Conservation (phyloP, 169 alveolate genomes). For the Plasmodium gaboni region DNA sequence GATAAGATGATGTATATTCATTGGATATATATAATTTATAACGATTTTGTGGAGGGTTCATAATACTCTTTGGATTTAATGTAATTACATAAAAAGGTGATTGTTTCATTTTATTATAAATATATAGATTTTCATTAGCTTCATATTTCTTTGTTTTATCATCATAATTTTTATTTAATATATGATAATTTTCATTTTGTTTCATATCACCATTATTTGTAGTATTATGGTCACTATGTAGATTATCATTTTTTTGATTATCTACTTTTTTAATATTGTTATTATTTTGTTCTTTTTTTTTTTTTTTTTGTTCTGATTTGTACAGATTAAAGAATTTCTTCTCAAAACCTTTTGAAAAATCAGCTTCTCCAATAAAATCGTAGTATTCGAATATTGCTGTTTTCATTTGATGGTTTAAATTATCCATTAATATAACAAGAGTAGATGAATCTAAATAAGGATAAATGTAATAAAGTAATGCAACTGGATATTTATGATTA, state of each 20-base stretch:
- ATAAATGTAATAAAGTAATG: constrained; percentile 44
- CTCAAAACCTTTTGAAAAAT: constrained; percentile 39
- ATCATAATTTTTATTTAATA: too few species aligned
- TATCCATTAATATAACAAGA: constrained; percentile 56
- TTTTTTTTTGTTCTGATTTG: background rate
- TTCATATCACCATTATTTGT: background rate
- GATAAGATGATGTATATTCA: constrained; percentile 56
- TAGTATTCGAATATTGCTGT: constrained; percentile 63
- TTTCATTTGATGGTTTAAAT: constrained; percentile 62
- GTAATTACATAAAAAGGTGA: constrained; percentile 59
- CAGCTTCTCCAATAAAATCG: constrained; percentile 71
- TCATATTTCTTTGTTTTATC: background rate
- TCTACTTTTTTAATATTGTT: background rate
- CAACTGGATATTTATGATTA: constrained; percentile 54
- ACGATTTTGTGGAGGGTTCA: constrained; percentile 45
- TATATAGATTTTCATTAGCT: constrained; percentile 16
- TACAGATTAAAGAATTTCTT: constrained; percentile 14
- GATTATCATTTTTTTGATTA: background rate
- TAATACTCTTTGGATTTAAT: constrained; percentile 30
- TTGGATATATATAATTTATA: constrained; percentile 34
- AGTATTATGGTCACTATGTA: too few species aligned
- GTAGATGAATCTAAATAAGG: constrained; percentile 71
- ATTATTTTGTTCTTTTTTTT: background rate
- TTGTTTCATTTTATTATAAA: constrained; percentile 53
- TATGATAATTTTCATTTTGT: background rate